Evolutionary conservation across 2,329 filamentous ascomycete genomes (phyloP).

Genomic region (Monilinia aucupariae): DNA sequence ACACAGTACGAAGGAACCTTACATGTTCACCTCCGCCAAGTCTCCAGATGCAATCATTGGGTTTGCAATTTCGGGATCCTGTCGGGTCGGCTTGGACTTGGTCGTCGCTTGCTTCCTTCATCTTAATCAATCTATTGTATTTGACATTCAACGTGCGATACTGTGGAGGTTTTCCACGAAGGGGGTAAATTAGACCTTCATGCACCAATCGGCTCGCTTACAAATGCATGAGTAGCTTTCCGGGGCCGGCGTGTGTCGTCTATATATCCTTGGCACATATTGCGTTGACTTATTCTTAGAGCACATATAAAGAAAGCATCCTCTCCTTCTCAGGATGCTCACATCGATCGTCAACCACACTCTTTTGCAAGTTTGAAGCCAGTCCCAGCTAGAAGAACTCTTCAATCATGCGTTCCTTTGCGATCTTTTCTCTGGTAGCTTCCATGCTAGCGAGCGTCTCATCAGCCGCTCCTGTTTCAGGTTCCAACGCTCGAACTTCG

Average conservation of each 20-base stretch:
- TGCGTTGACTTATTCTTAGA: not conserved
- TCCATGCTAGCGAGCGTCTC: constrained; percentile 1
- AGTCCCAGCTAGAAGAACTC: not conserved
- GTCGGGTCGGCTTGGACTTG: not conserved
- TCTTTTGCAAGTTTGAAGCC: not conserved
- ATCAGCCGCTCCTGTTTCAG: not conserved
- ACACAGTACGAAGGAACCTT: no score
- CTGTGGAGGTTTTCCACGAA: not conserved
- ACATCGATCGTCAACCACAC: not conserved
- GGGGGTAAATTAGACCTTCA: not conserved
- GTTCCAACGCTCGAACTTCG: constrained; percentile 33
- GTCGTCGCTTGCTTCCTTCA: not conserved
- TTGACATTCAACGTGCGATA: not conserved
- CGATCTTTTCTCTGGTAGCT: constrained; percentile 7
- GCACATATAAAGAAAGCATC: constrained; percentile 2
- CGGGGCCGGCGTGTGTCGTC: not conserved
- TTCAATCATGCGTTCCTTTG: constrained; percentile 11
- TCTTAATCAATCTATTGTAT: not conserved
- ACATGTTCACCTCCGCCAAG: not conserved
- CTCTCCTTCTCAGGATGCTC: not conserved
- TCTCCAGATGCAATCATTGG: no score
- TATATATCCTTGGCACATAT: not conserved
- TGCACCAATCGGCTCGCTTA: constrained; percentile 5
- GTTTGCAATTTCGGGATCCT: not conserved
- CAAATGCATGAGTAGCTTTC: not conserved